These are phyloP conservation scores for Syncephalastrum contaminatum DNA, from an alignment of 371 early-diverging fungal species.

Conservation along the genomic window DNA sequence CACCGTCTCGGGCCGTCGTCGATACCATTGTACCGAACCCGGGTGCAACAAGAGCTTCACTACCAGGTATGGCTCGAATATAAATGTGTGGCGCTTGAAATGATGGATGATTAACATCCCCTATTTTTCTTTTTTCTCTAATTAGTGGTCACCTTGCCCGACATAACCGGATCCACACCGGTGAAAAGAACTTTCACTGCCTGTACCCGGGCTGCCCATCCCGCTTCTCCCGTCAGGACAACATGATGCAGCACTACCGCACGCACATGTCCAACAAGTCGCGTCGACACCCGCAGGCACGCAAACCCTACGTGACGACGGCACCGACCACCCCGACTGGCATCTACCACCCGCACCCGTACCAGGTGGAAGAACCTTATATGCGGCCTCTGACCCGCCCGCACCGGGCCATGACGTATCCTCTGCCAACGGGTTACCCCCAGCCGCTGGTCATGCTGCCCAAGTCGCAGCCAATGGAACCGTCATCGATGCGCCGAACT, in stretches of 20 bases:
- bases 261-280: constrained; percentile 71
- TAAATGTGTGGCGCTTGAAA: background rate
- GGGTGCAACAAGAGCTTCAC: constrained; percentile 62
- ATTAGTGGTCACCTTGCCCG: constrained; percentile 82
- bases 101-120: background rate
- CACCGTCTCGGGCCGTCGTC: constrained; percentile 27
- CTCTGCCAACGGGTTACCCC: background rate
- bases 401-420: constrained; percentile 3
- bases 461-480: constrained; percentile 20
- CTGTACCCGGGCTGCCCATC: constrained; percentile 76
- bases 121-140: constrained; percentile 4
- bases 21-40: constrained; percentile 50
- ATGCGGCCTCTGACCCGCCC: background rate
- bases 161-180: constrained; percentile 88
- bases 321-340: background rate
- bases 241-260: constrained; percentile 88
- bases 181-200: constrained; percentile 88
- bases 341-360: constrained; percentile 6
- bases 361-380: constrained; percentile 2
- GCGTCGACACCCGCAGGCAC: constrained; percentile 33
- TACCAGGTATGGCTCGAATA: constrained; percentile 40
- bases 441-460: constrained; percentile 8
- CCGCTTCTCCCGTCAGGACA: constrained; percentile 84
- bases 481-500: constrained; percentile 5
- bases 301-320: background rate